Evolutionary conservation across 73 alveolate species (phyloP), one percentile per base, ranked within the genome.

Genomic region (Durusdinium trenchii): DNA sequence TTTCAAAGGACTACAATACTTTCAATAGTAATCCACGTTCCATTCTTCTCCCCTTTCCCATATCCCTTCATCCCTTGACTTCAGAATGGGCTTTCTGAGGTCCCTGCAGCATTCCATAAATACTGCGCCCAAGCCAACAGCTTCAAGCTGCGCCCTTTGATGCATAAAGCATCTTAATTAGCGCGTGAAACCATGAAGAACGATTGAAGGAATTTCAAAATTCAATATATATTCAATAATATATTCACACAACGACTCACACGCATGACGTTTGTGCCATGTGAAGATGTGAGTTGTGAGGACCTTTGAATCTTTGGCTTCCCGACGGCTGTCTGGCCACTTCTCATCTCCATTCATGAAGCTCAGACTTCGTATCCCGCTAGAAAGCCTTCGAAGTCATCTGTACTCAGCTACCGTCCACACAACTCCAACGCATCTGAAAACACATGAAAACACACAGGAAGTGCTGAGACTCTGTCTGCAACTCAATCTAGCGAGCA

Each of bases 101-200:
- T 71, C 50, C 73, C 42, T 30, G 86, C 94, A 35, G 52, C 94
- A 47, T 89, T 45, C 96, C 96, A 89, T 45, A 89, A 89, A 50
- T 86, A 86, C 82, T 89, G 96, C 42, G 47, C 96, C 71, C 43
- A n/a, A 23, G 86, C 50, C 51, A 89, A 71, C 36, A 89, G 96
- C 30, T 50, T 46, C 71, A 69, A 69, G 47, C 96, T 89, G 20
- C 96, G 82, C 52, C 96, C 96, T 89, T 2, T 35, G 38, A 30
- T 28, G 50, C 28, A 48, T 18, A 40, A 45, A 18, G 87, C 85
- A 18, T 47, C 85, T 51, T 75, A 20, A 12, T 20, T 54, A 57
- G 12, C 69, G 69, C 23, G 85, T n/a, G 85, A 32, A 73, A 73
- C 51, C 4, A 23, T 57, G 69, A 57, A 57, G 23, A 16, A 71